Conservation (phyloP, 108 stramenopile genomes). For the Seminavis robusta region DNA sequence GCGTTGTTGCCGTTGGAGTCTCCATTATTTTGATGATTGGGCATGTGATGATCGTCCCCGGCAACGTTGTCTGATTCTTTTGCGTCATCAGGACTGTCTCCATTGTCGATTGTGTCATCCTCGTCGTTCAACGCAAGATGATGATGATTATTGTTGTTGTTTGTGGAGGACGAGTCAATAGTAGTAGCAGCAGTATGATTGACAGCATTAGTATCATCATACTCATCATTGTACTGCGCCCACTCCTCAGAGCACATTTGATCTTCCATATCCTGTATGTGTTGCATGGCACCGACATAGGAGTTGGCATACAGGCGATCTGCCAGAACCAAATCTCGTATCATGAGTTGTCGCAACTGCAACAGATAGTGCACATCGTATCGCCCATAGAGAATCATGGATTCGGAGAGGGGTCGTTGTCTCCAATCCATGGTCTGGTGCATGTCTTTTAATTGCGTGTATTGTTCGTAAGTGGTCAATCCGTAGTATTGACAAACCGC, state of each 20-base stretch:
- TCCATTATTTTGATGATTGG: slow-evolving; percentile 1
- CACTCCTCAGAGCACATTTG: slow-evolving; percentile 4
- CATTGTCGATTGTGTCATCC: slow-evolving; percentile 5
- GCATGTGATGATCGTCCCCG: slow-evolving; percentile 1
- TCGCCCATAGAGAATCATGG: slow-evolving; percentile 83
- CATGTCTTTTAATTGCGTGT: slow-evolving; percentile 58
- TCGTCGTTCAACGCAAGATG: slow-evolving; percentile 1
- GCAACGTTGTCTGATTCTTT: slow-evolving; percentile 14
- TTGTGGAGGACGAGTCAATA: background rate
- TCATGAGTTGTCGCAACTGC: slow-evolving; percentile 61
- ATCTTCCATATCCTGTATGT: slow-evolving; percentile 8
- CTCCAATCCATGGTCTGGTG: slow-evolving; percentile 93
- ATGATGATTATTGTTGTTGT: background rate
- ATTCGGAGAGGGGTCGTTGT: slow-evolving; percentile 73
- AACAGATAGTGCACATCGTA: slow-evolving; percentile 82
- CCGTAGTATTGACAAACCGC: slow-evolving; percentile 63
- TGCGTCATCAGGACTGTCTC: background rate
- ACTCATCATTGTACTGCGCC: slow-evolving; percentile 3
- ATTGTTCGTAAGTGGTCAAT: slow-evolving; percentile 50
- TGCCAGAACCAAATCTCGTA: slow-evolving; percentile 59
- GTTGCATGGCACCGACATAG: background rate
- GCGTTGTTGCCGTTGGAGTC: background rate
- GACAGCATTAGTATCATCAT: background rate
- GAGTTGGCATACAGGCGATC: slow-evolving; percentile 25
- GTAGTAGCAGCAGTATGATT: background rate